These are phyloP conservation scores for Acacia acuminata DNA, from an alignment of 306 rosid species.

Conservation along the genomic window DNA sequence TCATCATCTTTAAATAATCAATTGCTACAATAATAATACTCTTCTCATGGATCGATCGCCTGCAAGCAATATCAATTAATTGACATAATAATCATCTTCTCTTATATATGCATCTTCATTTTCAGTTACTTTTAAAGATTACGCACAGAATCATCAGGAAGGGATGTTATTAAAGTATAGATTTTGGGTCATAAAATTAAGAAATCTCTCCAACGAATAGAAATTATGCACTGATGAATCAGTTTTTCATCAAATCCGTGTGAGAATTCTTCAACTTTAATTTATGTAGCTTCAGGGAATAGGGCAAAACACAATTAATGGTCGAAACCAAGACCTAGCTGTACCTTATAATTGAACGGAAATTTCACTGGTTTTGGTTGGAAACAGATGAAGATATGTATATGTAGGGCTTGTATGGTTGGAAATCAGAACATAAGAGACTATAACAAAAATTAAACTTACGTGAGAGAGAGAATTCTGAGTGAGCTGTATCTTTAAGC, in stretches of 20 bases:
- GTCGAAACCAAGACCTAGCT: slow-evolving; percentile 5
- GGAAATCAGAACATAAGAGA: background rate
- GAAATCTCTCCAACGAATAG: slow-evolving; percentile 4
- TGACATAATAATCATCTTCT: background rate
- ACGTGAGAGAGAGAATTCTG: slow-evolving; percentile 29
- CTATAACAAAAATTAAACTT: slow-evolving; percentile 24
- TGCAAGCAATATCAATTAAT: background rate
- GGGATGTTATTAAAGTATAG: background rate
- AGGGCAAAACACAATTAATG: slow-evolving; percentile 15
- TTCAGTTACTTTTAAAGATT: background rate
- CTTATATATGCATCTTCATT: background rate
- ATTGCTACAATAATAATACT: background rate
- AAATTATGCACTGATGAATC: slow-evolving; percentile 20
- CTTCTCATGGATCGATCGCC: background rate
- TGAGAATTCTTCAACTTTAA: background rate
- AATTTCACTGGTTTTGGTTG: background rate
- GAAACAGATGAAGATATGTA: slow-evolving; percentile 27
- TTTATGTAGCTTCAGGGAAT: slow-evolving; percentile 11
- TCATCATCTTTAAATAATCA: slow-evolving; percentile 26
- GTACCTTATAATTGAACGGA: background rate
- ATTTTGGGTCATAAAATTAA: slow-evolving; percentile 16
- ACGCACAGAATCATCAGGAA: background rate
- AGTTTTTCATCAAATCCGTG: background rate
- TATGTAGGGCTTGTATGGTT: background rate
- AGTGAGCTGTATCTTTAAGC: slow-evolving; percentile 21